These are phyloP conservation scores for Eutrema salsugineum DNA, from an alignment of 441 rosid genomes.

Conservation along the genomic window DNA sequence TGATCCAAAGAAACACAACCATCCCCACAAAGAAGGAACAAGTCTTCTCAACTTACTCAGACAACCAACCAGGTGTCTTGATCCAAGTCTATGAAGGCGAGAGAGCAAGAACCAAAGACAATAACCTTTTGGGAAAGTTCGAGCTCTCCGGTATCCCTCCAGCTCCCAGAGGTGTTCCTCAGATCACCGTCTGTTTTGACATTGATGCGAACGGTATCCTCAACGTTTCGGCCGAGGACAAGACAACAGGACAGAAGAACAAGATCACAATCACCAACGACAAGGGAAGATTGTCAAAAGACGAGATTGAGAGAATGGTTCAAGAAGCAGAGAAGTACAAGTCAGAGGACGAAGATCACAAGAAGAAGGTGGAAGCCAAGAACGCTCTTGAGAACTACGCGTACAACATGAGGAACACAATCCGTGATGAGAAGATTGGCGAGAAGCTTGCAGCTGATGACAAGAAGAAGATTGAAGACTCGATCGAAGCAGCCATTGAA, in stretches of 20 bases:
- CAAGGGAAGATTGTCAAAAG: slow-evolving; percentile 65
- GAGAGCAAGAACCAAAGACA: slow-evolving; percentile 60
- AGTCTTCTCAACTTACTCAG: slow-evolving; percentile 55
- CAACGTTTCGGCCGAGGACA: slow-evolving; percentile 70
- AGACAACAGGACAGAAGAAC: slow-evolving; percentile 59
- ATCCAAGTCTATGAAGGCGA: slow-evolving; percentile 69
- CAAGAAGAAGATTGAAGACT: slow-evolving; percentile 57
- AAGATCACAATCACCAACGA: slow-evolving; percentile 67
- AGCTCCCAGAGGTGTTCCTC: slow-evolving; percentile 60
- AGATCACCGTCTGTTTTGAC: slow-evolving; percentile 61
- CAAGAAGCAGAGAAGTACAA: slow-evolving; percentile 68
- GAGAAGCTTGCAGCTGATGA: slow-evolving; percentile 42
- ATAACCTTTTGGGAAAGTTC: slow-evolving; percentile 56
- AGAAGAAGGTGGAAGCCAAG: slow-evolving; percentile 56
- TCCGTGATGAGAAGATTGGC: slow-evolving; percentile 55
- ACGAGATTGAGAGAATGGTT: slow-evolving; percentile 63
- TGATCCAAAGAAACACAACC: slow-evolving; percentile 59
- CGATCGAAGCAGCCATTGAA: slow-evolving; percentile 45
- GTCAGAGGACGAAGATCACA: slow-evolving; percentile 59
- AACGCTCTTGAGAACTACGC: slow-evolving; percentile 61
- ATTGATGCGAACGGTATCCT: slow-evolving; percentile 62
- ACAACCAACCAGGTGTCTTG: slow-evolving; percentile 58
- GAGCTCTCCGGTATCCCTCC: slow-evolving; percentile 64
- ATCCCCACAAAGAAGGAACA: slow-evolving; percentile 64
- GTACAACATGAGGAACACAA: slow-evolving; percentile 62